Evolutionary conservation across 352 stramenopile species (phyloP).

Genomic region (Globisporangium solare): DNA sequence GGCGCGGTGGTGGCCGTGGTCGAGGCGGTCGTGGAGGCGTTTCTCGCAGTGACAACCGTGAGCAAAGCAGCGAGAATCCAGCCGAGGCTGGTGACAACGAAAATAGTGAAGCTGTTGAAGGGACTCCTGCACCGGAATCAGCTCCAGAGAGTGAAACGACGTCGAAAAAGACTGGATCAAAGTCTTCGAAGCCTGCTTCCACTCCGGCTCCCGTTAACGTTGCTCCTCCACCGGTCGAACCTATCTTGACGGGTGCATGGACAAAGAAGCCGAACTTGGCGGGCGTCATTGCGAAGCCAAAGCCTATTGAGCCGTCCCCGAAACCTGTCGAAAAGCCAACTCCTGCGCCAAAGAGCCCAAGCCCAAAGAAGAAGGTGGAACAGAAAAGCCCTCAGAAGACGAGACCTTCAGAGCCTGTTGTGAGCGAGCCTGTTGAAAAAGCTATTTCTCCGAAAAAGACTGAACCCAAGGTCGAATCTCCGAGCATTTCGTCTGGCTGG

Average conservation of each 20-base stretch:
- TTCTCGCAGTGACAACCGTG: conserved; percentile 21
- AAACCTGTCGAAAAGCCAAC: conserved; percentile 22
- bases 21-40: conserved; percentile 32
- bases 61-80: conserved; percentile 28
- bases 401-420: conserved; percentile 14
- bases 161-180: conserved; percentile 39
- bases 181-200: conserved; percentile 31
- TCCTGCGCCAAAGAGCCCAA: conserved; percentile 16
- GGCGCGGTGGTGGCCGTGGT: conserved; percentile 39
- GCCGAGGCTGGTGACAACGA: conserved; percentile 47
- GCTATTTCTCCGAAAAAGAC: conserved; percentile 25
- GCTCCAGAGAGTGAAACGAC: conserved; percentile 13
- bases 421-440: conserved; percentile 21
- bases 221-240: conserved; percentile 40
- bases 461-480: conserved; percentile 38
- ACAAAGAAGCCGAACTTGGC: conserved; percentile 68
- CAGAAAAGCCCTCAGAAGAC: conserved; percentile 29
- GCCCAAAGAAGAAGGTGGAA: conserved; percentile 46
- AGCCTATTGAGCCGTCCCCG: conserved; percentile 23
- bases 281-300: conserved; percentile 25
- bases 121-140: conserved; percentile 1
- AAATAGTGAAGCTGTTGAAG: conserved; percentile 19
- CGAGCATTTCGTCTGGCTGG: conserved; percentile 52
- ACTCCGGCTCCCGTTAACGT: conserved; percentile 20
- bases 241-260: conserved; percentile 64